phyloP scores from a whole-genome alignment of 129 eudicot genomes.

The Artemisia argyi region DNA sequence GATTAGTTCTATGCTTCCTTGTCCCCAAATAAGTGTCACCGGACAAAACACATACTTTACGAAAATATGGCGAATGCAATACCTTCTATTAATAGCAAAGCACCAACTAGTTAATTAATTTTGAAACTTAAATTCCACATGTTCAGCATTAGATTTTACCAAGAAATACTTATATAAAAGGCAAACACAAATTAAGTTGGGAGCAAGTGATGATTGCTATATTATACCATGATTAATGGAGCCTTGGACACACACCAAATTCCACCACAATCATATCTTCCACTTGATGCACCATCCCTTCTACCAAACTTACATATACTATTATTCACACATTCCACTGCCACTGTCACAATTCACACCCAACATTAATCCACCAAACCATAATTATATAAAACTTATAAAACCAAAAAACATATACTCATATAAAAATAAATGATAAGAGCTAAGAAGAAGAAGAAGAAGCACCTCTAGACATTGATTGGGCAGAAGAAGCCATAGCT shows the following conservation, averaged over 20 bases:
- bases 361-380: constrained; percentile 9
- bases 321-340: constrained; percentile 76
- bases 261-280: constrained; percentile 64
- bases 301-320: constrained; percentile 53
- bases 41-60: too few species aligned
- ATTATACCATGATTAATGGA: constrained; percentile 24
- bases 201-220: too few species aligned
- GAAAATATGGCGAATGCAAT: background rate
- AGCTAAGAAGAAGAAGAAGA: too few species aligned
- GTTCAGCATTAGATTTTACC: too few species aligned
- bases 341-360: constrained; percentile 36
- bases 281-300: constrained; percentile 53
- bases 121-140: too few species aligned
- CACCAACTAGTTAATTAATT: background rate
- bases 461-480: too few species aligned
- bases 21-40: background rate
- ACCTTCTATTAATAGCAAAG: constrained; percentile 10
- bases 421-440: background rate
- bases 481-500: too few species aligned
- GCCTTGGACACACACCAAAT: constrained; percentile 81
- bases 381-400: background rate
- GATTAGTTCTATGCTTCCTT: background rate
- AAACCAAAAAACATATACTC: background rate
- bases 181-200: too few species aligned
- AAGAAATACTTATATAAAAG: too few species aligned